Evolutionary conservation across 495 filamentous ascomycete genomes (phyloP), one percentile per base, ranked within the genome.

Genomic region (Cryomyces minteri): DNA sequence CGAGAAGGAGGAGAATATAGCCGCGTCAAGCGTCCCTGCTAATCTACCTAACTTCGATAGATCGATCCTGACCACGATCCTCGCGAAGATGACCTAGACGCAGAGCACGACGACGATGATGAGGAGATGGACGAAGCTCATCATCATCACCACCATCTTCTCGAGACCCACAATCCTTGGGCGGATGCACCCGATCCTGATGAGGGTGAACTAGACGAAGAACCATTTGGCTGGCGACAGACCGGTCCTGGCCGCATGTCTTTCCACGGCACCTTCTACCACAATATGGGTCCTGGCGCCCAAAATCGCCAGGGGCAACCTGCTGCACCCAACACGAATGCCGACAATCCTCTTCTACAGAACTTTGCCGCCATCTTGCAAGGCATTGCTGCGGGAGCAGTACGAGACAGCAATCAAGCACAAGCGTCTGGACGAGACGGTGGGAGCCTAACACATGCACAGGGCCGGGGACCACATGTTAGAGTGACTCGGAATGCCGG

Each of bases 61-160:
- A 63, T 70, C 11, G 64, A 64, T 29, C 42, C 52, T 32, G 50
- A 54, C 38, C 51, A 63, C 39, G 66, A 71, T 43, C 65, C 68
- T 30, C 54, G 59, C n/a, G 51, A 55, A 29, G 30, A 25, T 25
- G 18, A 45, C 44, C 48, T 28, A 48, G 5, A n/a, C 42, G 31
- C 41, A 41, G 36, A 39, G 43, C n/a, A 43, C 18, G 18, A 25
- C 18, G 18, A 41, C 4, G 40, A 43, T 4, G 49, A 39, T 29
- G 88, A 36, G 10, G 34, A 39, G 12, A 6, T n/a, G 25, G 43
- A 50, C 44, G 43, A 32, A 14, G 43, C 44, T 40, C 48, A 40
- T 45, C 56, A 47, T 5, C 44, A 55, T 51, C 52, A 5, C 25
- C 51, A 48, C 38, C 44, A 48, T 28, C 48, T 60, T 41, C 43